These are phyloP conservation scores for Dioszegia hungarica DNA, from an alignment of 768 basidiomycete species.

Conservation along the genomic window DNA sequence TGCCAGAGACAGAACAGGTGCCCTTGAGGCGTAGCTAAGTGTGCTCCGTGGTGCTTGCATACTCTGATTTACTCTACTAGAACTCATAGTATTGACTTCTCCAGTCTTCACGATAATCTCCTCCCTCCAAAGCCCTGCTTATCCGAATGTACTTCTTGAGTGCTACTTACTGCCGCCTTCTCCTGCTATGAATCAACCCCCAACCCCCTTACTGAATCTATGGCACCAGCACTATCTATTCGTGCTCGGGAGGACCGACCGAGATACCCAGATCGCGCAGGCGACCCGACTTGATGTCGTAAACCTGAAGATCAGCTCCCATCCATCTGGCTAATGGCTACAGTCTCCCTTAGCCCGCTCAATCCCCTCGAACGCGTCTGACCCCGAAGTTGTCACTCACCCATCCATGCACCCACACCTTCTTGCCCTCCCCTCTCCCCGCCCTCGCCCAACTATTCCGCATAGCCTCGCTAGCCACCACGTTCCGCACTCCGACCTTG, in stretches of 20 bases:
- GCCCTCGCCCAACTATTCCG: conserved; percentile 39
- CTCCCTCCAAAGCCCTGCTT: too few relatives aligned
- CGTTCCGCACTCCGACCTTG: conserved; percentile 43
- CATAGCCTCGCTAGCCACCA: conserved; percentile 43
- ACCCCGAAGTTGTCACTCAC: conserved; percentile 19
- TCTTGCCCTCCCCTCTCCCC: conserved; percentile 24
- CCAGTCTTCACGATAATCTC: too few relatives aligned
- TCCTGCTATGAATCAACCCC: not conserved
- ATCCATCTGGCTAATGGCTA: not conserved
- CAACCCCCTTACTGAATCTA: not conserved
- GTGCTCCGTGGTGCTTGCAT: too few relatives aligned
- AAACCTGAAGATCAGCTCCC: conserved; percentile 19
- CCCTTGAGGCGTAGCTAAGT: too few relatives aligned
- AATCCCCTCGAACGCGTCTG: too few relatives aligned
- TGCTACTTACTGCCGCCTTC: not conserved
- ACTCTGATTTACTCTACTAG: too few relatives aligned
- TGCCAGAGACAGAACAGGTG: too few relatives aligned
- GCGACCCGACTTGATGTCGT: conserved; percentile 41
- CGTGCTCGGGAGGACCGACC: conserved; percentile 15
- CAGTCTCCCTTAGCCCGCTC: too few relatives aligned
- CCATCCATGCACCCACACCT: conserved; percentile 48
- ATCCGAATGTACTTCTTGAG: too few relatives aligned
- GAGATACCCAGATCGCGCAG: conserved; percentile 36
- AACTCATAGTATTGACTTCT: too few relatives aligned
- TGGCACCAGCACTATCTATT: too few relatives aligned